Evolutionary conservation across 2,329 filamentous ascomycete genomes (phyloP), one percentile per base, ranked within the genome.

Genomic region (Pseudogymnoascus sp.): DNA sequence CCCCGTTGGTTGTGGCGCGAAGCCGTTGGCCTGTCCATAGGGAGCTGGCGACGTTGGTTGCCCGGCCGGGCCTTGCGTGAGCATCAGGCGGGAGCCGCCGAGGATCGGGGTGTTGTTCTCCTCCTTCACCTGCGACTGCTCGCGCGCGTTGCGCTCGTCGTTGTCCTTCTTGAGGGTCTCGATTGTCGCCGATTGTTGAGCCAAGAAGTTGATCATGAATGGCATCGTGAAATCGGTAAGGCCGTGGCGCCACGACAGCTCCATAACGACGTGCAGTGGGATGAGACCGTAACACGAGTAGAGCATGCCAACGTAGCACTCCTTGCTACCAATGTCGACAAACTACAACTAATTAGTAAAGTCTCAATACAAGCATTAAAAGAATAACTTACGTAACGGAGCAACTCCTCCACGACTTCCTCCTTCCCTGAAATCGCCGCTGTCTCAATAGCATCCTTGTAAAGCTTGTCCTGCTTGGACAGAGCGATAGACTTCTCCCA

Each of bases 221-320:
- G 94, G 94, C 95, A 99, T 99, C 57, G 92, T 96, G 78, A 96
- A 99, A 78, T 99, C 94, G 70, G 87, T 86, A 38, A 99, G 87
- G 63, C 91, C 91, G 73, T 96, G 82, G 69, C 94, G 93, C 94
- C 94, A 99, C 63, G 94, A 97, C 62, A 99, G 84, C 78, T 99
- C 94, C 75, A 99, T 84, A 62, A 99, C 88, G 59, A 95, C 81
- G 71, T 97, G 91, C 3, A 95, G 88, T 16, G 91, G 90, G 68
- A 99, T 92, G 64, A 99, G 88, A 63, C 97, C 94, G 76, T 99
- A 96, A 81, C 94, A 99, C 59, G 95, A 88, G 73, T 99, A 99
- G 57, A 99, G 83, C 92, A 99, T 99, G 72, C 92, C 95, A n/a
- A 97, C 94, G 73, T 96, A 99, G 82, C 94, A 99, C 75, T 99